Conservation (phyloP, 441 rosid species). For the Eutrema salsugineum region DNA sequence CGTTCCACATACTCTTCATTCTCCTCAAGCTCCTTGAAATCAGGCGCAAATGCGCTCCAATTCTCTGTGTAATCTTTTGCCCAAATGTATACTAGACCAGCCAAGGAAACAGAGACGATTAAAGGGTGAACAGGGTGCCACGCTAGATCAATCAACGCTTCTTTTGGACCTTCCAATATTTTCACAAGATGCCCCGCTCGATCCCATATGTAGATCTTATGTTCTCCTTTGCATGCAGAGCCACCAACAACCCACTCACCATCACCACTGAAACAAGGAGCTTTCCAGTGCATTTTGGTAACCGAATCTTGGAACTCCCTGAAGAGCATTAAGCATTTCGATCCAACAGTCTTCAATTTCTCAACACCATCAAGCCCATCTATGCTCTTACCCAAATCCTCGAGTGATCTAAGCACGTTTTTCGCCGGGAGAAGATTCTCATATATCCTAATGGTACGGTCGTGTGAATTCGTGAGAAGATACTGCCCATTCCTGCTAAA, state of each 20-base stretch:
- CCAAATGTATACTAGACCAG: conserved; percentile 94
- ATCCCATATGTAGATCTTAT: conserved; percentile 98
- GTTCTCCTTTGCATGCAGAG: conserved; percentile 97
- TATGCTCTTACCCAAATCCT: conserved; percentile 42
- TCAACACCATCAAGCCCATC: conserved; percentile 61
- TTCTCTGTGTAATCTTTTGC: conserved; percentile 97
- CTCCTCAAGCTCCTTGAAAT: conserved; percentile 97
- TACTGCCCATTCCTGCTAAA: conserved; percentile 89
- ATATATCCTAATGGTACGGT: conserved; percentile 84
- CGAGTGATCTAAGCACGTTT: conserved; percentile 50
- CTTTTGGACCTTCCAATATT: conserved; percentile 99
- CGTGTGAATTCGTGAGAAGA: conserved; percentile 93
- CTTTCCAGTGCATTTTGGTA: conserved; percentile 97
- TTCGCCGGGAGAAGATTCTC: conserved; percentile 86
- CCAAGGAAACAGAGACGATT: conserved; percentile 87
- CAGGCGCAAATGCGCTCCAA: conserved; percentile 99
- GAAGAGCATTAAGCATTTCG: conserved; percentile 72
- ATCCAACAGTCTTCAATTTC: conserved; percentile 74
- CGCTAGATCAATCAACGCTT: conserved; percentile 89
- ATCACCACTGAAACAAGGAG: conserved; percentile 97
- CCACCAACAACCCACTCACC: conserved; percentile 98
- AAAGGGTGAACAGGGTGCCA: conserved; percentile 99
- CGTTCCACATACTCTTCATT: conserved; percentile 97
- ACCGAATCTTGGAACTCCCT: conserved; percentile 96
- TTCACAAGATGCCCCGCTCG: conserved; percentile 94